Conservation (phyloP, 2,329 filamentous ascomycete genomes). For the Talaromyces marneffei region DNA sequence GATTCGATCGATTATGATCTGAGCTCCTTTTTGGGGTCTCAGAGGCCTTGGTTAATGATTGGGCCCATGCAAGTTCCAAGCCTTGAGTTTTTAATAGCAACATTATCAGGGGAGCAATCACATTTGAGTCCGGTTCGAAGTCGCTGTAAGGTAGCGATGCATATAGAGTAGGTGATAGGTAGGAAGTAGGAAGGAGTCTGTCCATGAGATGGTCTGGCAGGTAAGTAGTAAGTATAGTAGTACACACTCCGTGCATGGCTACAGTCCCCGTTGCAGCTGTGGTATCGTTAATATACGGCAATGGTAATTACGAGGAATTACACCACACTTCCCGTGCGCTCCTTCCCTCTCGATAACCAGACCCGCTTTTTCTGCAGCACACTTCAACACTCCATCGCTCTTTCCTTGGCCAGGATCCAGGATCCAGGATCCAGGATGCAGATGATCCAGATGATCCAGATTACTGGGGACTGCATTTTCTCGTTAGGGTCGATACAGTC, state of each 20-base stretch:
- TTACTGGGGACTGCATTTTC: no score
- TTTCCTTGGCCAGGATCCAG: not conserved
- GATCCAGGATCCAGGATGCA: no score
- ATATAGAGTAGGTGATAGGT: not conserved
- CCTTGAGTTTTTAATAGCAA: not conserved
- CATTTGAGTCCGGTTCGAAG: not conserved
- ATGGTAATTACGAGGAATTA: not conserved
- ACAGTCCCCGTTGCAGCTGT: not conserved
- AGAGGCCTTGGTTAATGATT: not conserved
- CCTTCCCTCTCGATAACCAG: not conserved
- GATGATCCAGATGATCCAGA: no score
- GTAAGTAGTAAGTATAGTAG: no score
- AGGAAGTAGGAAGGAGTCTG: not conserved
- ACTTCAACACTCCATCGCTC: no score
- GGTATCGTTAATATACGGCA: not conserved
- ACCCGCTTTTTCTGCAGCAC: no score
- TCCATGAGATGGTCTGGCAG: not conserved
- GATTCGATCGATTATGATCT: not conserved
- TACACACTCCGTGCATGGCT: not conserved
- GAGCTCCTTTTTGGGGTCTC: not conserved
- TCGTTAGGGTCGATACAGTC: no score
- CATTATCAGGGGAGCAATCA: not conserved
- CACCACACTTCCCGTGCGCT: not conserved
- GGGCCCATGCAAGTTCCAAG: not conserved
- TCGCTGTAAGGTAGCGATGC: not conserved